These are phyloP conservation scores for Colletotrichum kahawae DNA, from an alignment of 2,329 filamentous ascomycete species.

Conservation along the genomic window DNA sequence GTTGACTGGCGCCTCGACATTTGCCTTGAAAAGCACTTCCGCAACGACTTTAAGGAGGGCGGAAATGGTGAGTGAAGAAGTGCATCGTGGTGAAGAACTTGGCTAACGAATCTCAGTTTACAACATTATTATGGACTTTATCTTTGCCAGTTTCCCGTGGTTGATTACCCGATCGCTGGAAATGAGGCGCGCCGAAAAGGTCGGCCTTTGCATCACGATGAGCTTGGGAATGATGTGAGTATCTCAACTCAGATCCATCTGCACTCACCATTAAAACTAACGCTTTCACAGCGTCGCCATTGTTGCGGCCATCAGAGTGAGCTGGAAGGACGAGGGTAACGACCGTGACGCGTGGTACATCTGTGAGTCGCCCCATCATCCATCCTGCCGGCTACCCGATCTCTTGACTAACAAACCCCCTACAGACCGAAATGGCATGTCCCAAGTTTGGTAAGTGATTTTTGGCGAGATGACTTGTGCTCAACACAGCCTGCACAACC, in stretches of 20 bases:
- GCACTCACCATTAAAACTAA: not conserved
- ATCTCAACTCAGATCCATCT: slow-evolving; percentile 21
- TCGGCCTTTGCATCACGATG: slow-evolving; percentile 33
- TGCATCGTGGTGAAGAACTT: fast-evolving
- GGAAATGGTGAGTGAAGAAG: slow-evolving; percentile 47
- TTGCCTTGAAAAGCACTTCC: slow-evolving; percentile 42
- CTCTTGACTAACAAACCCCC: not conserved
- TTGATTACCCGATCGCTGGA: slow-evolving; percentile 31
- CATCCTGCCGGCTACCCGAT: not conserved
- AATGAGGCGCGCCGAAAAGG: slow-evolving; percentile 33
- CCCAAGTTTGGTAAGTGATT: slow-evolving; percentile 44
- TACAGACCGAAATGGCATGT: slow-evolving; percentile 45
- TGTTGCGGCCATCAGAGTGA: slow-evolving; percentile 50
- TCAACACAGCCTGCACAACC: not conserved
- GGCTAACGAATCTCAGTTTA: slow-evolving; percentile 40
- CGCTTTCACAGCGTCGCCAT: slow-evolving; percentile 43
- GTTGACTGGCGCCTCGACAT: slow-evolving; percentile 53
- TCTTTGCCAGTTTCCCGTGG: slow-evolving; percentile 34
- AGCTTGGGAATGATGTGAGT: slow-evolving; percentile 34
- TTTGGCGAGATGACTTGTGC: not conserved
- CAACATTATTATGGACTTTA: slow-evolving; percentile 47
- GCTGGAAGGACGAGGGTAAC: slow-evolving; percentile 55
- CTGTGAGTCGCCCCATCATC: slow-evolving; percentile 32
- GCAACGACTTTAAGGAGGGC: slow-evolving; percentile 51
- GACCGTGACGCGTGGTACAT: slow-evolving; percentile 50